These are phyloP conservation scores for Talaromyces sp. DNA, from an alignment of 2,329 filamentous ascomycete species.

Conservation along the genomic window DNA sequence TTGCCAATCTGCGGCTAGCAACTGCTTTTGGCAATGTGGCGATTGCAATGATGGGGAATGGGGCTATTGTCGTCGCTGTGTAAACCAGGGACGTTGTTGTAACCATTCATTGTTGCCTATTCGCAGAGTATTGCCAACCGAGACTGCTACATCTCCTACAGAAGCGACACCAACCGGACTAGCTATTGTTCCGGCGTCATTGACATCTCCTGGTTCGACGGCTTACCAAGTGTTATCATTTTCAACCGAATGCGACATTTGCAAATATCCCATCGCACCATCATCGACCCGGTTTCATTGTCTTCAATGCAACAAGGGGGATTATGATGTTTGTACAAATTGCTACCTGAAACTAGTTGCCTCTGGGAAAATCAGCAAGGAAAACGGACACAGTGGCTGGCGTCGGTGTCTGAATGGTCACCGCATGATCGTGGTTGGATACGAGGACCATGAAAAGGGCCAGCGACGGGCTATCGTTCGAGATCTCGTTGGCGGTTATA, in stretches of 20 bases:
- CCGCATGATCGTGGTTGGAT: constrained; percentile 77
- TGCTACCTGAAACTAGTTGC: constrained; percentile 70
- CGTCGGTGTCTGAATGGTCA: constrained; percentile 75
- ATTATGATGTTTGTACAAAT: constrained; percentile 77
- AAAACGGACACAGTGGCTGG: constrained; percentile 80
- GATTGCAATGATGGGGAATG: constrained; percentile 87
- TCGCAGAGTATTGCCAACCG: constrained; percentile 48
- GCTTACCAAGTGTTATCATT: constrained; percentile 67
- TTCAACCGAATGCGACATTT: constrained; percentile 73
- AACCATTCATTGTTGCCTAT: constrained; percentile 77
- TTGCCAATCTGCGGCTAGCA: constrained; percentile 69
- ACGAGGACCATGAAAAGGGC: constrained; percentile 63
- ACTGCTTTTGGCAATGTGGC: constrained; percentile 86
- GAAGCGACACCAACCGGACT: constrained; percentile 19
- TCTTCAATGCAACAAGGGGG: constrained; percentile 68
- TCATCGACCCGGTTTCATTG: constrained; percentile 74
- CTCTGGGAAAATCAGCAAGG: constrained; percentile 61
- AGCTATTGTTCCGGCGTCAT: constrained; percentile 24
- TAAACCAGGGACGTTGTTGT: constrained; percentile 76
- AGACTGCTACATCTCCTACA: constrained; percentile 16
- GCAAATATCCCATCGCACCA: constrained; percentile 66
- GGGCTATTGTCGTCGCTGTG: constrained; percentile 87
- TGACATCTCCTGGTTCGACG: constrained; percentile 36
- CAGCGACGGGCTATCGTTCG: constrained; percentile 63
- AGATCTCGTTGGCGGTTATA: constrained; percentile 73